Base-by-base conservation (phyloP, 2,329 filamentous ascomycete genomes). In the Trichoderma atrobrunneum region DNA sequence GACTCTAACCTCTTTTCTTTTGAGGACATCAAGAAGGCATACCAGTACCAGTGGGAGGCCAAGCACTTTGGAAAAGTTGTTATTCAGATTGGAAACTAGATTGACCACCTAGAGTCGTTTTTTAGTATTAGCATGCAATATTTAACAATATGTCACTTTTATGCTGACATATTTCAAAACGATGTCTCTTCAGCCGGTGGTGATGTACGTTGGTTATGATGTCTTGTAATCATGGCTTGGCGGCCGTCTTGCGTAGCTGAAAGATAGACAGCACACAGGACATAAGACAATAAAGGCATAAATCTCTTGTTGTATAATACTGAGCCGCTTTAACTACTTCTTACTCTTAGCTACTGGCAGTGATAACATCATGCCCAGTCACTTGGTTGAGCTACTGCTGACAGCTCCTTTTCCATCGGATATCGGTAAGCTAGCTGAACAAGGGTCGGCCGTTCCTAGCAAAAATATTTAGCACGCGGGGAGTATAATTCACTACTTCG, bases 1-100 rank as follows among this genome's bases (percentile, higher is more conserved):
- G 84, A 85, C 75, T 72, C 77, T 11, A 82, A 80, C 73, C 75
- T 82, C 8, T 85, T 85, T 72, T 76, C 59, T 5, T 73, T 85
- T 32, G 81, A 82, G 18, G 75, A 84, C 61, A 28, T 77, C 1
- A 81, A 79, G 74, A 79, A 82, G 74, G 79, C 79, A 7, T 79
- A 73, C n/a, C 48, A 67, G 56, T 59, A 71, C 51, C 65, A 68
- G 54, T 68, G 65, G 65, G 65, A 68, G 24, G 14, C n/a, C 16
- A 68, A 68, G 54, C 65, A 68, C 54, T 68, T 48, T 60, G 65
- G 65, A 48, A 68, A 68, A n/a, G 65, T 68, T 30, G 65, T 68
- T 2, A 28, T 68, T 2, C 32, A 57, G 48, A 16, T 67, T 28
- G 28, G 7, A 67, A 67, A 67, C 10, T 67, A 54, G 18, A 65